Evolutionary conservation across 2,329 filamentous ascomycete genomes (phyloP), one percentile per base, ranked within the genome.

Genomic region (Alternaria brassicae): DNA sequence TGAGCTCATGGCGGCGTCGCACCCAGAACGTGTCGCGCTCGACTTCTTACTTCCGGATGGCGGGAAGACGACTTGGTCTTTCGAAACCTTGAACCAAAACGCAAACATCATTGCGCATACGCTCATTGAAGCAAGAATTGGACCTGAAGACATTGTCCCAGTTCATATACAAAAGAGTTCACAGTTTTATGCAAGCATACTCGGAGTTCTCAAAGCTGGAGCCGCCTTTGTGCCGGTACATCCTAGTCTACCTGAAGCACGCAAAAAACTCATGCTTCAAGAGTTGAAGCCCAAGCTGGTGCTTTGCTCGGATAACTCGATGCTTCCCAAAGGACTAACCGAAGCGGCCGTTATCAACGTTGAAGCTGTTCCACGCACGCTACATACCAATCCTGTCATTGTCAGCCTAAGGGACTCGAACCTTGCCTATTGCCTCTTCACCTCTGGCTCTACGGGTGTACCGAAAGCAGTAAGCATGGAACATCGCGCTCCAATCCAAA

Each of bases 391-490:
- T 34, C 76, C 75, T 13, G 23, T 44, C 7, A 58, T 78, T n/a
- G 13, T 47, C 5, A 65, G 62, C 15, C 64, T 80, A 2, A 55
- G 28, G 3, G 50, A 63, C 2, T 66, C 65, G 7, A 75, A 71
- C 50, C 62, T 81, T 17, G 79, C 79, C 13, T 81, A 81, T 62
- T 77, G 78, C 36, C 65, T 81, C 0, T 81, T 81, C 51, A 81
- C 80, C 3, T 81, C 78, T 25, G 79, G 78, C 5, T 81, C 79
- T 1, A 81, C 80, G 23, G 80, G 80, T 15, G 58, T 74, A 25
- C 80, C 80, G 0, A 81, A 81, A 65, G 79, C 79, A 10, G 79
- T 81, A 34, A 77, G 73, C 48, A 69, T 81, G 53, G 79, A 81
- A 55, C 79, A 81, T 51, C 67, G 68, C 39, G 71, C 77, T 49